These are phyloP conservation scores for Colletotrichum orbiculare DNA, from an alignment of 2,329 filamentous ascomycete genomes.

Conservation along the genomic window DNA sequence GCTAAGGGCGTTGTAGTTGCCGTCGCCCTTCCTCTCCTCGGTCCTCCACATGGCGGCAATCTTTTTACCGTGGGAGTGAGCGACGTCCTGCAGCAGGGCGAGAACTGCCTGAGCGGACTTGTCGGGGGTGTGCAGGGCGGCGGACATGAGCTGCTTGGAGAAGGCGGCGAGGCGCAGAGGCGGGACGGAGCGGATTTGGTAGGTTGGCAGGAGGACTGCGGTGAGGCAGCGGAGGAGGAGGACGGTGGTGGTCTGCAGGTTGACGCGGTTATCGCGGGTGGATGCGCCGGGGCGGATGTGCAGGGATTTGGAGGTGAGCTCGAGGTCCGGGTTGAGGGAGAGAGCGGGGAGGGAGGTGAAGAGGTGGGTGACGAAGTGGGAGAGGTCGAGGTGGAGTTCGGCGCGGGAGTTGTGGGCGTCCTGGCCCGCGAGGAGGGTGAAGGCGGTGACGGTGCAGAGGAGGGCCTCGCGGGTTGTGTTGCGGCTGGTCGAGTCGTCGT, in stretches of 20 bases:
- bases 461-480: conserved; percentile 88
- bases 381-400: conserved; percentile 87
- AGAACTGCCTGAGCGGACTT: conserved; percentile 87
- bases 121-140: conserved; percentile 87
- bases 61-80: conserved; percentile 84
- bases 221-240: conserved; percentile 89
- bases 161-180: conserved; percentile 91
- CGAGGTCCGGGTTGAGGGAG: conserved; percentile 85
- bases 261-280: conserved; percentile 68
- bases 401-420: conserved; percentile 87
- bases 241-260: conserved; percentile 94
- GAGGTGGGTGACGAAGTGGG: conserved; percentile 94
- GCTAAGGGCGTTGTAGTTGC: conserved; percentile 80
- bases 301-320: conserved; percentile 79
- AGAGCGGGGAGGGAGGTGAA: conserved; percentile 86
- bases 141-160: conserved; percentile 87
- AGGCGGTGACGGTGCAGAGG: conserved; percentile 95
- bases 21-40: conserved; percentile 92
- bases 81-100: conserved; percentile 80
- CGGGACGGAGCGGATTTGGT: conserved; percentile 79
- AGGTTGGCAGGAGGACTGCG: conserved; percentile 80
- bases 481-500: conserved; percentile 63
- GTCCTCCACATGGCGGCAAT: conserved; percentile 91
- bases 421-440: conserved; percentile 94
- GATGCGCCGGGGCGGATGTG: conserved; percentile 62